A percentile compares a stretch with the other conserved stretches of the same genome.
Conservation (phyloP, 768 basidiomycete genomes). For the Paxillus rubicundulus region DNA sequence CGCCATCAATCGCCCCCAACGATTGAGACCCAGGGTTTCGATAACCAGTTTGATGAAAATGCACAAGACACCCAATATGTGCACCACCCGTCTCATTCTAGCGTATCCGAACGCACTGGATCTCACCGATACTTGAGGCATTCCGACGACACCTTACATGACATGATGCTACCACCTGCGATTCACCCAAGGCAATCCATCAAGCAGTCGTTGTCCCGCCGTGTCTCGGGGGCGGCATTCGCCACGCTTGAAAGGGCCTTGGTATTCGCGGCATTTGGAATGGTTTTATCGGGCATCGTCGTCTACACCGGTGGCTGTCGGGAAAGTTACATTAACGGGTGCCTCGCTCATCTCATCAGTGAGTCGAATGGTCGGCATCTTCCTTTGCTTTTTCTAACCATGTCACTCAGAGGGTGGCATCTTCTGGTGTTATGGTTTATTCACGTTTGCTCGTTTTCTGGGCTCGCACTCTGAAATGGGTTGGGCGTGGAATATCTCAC, state of each 20-base stretch:
- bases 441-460: conserved; percentile 92
- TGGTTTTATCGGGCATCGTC: conserved; percentile 67
- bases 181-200: conserved; percentile 17
- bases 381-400: background rate
- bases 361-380: conserved; percentile 23
- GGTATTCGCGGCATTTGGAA: conserved; percentile 68
- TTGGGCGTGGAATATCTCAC: conserved; percentile 92
- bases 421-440: conserved; percentile 88
- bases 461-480: conserved; percentile 83
- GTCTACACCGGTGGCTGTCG: conserved; percentile 89
- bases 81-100: conserved; percentile 41
- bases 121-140: conserved; percentile 41
- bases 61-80: conserved; percentile 35
- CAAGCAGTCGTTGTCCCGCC: conserved; percentile 31
- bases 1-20: conserved; percentile 20
- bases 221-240: conserved; percentile 49
- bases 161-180: conserved; percentile 25
- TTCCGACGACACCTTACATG: conserved; percentile 60
- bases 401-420: conserved; percentile 70
- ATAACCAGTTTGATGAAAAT: conserved; percentile 37
- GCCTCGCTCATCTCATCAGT: conserved; percentile 92
- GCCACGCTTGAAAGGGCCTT: conserved; percentile 58
- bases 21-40: conserved; percentile 18
- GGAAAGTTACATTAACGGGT: conserved; percentile 72
- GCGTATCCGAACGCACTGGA: conserved; percentile 51